A percentile compares a stretch with the other conserved stretches of the same genome.
These are phyloP conservation scores for Trichoderma arundinaceum DNA, from an alignment of 2,329 filamentous ascomycete genomes.

Conservation along the genomic window DNA sequence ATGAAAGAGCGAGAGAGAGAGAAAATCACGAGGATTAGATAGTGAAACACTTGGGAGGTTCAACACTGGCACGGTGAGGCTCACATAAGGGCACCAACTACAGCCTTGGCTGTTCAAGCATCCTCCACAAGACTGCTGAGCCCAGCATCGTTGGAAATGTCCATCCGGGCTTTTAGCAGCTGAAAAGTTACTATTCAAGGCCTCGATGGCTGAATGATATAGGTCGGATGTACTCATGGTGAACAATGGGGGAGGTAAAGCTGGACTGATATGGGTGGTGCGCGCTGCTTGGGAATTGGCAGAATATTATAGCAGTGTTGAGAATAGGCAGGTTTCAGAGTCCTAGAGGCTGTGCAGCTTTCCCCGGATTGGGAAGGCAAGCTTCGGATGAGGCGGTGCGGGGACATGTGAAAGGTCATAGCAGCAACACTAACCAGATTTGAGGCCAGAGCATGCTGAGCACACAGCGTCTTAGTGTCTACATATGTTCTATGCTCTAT, in stretches of 20 bases:
- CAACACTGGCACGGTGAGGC: slow-evolving; percentile 33
- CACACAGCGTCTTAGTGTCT: too few species aligned
- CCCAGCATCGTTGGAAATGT: slow-evolving; percentile 58
- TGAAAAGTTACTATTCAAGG: slow-evolving; percentile 43
- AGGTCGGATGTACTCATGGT: slow-evolving; percentile 33
- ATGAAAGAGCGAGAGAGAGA: not conserved
- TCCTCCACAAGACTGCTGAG: slow-evolving; percentile 52
- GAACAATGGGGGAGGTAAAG: not conserved
- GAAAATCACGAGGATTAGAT: not conserved
- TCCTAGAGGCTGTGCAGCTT: not conserved
- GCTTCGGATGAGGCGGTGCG: not conserved
- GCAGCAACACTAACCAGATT: not conserved
- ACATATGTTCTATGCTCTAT: too few species aligned
- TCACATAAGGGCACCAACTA: slow-evolving; percentile 61
- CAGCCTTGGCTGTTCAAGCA: slow-evolving; percentile 54
- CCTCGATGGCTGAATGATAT: slow-evolving; percentile 16
- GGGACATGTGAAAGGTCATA: not conserved
- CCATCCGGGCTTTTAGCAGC: slow-evolving; percentile 41
- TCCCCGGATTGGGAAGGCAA: slow-evolving; percentile 1
- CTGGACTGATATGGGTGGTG: too few species aligned
- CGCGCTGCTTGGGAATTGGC: not conserved
- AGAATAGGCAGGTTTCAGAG: not conserved
- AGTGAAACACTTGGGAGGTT: too few species aligned
- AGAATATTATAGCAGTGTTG: too few species aligned
- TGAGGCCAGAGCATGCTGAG: not conserved